These are phyloP conservation scores for Leishmania amazonensis DNA, from an alignment of 208 protist genomes.

Conservation along the genomic window DNA sequence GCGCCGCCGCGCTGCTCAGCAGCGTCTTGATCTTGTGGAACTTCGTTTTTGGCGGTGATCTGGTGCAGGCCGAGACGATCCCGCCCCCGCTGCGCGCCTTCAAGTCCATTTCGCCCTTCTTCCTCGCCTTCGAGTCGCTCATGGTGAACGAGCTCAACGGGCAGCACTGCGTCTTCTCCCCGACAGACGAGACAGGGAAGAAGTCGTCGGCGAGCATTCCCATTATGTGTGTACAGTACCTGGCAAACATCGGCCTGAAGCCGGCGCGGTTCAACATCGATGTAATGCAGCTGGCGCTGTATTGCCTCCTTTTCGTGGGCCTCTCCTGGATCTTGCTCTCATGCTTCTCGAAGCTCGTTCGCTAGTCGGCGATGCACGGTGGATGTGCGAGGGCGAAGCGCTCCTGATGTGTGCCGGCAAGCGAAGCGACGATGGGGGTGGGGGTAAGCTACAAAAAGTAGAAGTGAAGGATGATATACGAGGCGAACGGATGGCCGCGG, in stretches of 20 bases:
- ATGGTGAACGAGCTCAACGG: slow-evolving; percentile 94
- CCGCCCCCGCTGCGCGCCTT: slow-evolving; percentile 67
- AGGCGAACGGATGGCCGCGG: too few relatives aligned
- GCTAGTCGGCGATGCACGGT: slow-evolving; percentile 24
- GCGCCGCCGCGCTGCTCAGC: slow-evolving; percentile 81
- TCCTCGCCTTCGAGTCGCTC: slow-evolving; percentile 89
- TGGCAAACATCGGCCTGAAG: slow-evolving; percentile 81
- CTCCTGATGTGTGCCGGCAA: slow-evolving; percentile 1
- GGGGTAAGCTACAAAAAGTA: background rate
- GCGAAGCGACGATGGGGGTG: background rate
- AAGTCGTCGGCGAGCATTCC: slow-evolving; percentile 51
- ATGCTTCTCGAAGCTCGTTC: slow-evolving; percentile 63
- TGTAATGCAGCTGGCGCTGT: slow-evolving; percentile 76
- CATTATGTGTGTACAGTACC: slow-evolving; percentile 89
- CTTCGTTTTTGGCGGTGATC: slow-evolving; percentile 92
- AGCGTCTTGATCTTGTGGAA: slow-evolving; percentile 90
- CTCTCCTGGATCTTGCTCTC: slow-evolving; percentile 72
- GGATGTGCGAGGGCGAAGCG: background rate
- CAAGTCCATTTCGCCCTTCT: slow-evolving; percentile 84
- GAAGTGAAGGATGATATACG: background rate
- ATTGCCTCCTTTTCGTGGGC: slow-evolving; percentile 54
- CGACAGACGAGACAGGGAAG: slow-evolving; percentile 80
- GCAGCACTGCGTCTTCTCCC: slow-evolving; percentile 80
- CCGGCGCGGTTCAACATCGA: slow-evolving; percentile 71
- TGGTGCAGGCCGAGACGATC: slow-evolving; percentile 89